Percentiles rank a stretch among this genome's conserved stretches.
Evolutionary conservation across 768 basidiomycete species (phyloP).

Genomic region (Ramaria rubella): DNA sequence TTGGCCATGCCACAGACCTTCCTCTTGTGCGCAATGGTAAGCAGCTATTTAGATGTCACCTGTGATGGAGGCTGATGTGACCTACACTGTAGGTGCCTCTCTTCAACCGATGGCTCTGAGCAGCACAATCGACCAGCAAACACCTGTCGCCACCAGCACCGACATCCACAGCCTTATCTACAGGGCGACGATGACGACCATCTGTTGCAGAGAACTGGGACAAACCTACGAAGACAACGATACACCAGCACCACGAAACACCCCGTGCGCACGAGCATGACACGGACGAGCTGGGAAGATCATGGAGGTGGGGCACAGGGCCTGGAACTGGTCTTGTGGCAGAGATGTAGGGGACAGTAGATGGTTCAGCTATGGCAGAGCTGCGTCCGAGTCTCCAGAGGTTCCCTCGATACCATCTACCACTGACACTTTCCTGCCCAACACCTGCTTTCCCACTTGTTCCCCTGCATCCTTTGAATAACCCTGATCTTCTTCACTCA

Average conservation of each 20-base stretch:
- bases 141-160: too few relatives aligned
- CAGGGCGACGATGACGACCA: not conserved
- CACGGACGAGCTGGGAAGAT: not conserved
- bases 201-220: constrained; percentile 2
- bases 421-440: not conserved
- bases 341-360: constrained; percentile 1
- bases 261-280: not conserved
- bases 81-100: constrained; percentile 33
- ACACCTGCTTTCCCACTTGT: not conserved
- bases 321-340: constrained; percentile 5
- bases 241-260: not conserved
- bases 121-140: not conserved
- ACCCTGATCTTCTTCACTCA: constrained; percentile 58
- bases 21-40: not conserved
- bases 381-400: not conserved
- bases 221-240: constrained; percentile 5
- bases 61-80: not conserved
- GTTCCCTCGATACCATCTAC: not conserved
- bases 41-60: not conserved
- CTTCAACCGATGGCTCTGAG: constrained; percentile 79
- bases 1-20: not conserved
- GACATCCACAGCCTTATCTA: not conserved
- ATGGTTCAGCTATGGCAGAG: not conserved
- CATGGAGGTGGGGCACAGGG: too few relatives aligned
- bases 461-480: constrained; percentile 21